Evolutionary conservation across 1,284 basidiomycete genomes (phyloP).

Genomic region (Pseudozyma sp.): DNA sequence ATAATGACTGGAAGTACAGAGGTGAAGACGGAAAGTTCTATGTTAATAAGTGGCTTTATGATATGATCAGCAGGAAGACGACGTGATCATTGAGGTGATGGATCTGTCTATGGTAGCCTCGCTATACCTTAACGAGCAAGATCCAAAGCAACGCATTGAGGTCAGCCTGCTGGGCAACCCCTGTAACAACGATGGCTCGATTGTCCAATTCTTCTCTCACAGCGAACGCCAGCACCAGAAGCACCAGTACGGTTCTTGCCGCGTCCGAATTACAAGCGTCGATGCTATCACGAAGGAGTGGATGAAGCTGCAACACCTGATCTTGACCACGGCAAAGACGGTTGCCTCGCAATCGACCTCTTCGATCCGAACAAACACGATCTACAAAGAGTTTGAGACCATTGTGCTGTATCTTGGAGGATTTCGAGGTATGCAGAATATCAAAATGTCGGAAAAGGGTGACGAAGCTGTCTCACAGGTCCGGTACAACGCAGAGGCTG

Average conservation of each 20-base stretch:
- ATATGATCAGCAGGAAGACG: conserved; percentile 17
- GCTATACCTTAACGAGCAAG: conserved; percentile 34
- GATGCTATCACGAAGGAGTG: conserved; percentile 17
- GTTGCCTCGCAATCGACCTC: conserved; percentile 19
- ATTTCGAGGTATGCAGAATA: conserved; percentile 52
- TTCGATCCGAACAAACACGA: conserved; percentile 27
- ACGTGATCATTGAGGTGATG: conserved; percentile 43
- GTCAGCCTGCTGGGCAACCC: conserved; percentile 42
- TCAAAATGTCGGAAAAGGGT: conserved; percentile 39
- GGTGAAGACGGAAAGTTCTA: background rate
- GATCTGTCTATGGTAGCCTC: conserved; percentile 47
- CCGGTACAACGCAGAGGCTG: conserved; percentile 19
- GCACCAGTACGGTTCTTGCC: conserved; percentile 50
- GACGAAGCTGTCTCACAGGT: conserved; percentile 48
- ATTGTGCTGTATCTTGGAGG: conserved; percentile 44
- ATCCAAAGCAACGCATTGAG: conserved; percentile 35
- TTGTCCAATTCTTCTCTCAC: conserved; percentile 47
- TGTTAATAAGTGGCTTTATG: no score
- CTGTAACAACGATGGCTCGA: conserved; percentile 24
- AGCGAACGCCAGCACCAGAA: conserved; percentile 36
- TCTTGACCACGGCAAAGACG: conserved; percentile 17
- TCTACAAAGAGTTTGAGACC: conserved; percentile 48
- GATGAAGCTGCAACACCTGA: conserved; percentile 34
- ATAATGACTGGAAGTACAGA: no score
- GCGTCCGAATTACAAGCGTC: conserved; percentile 14